Percentiles rank a stretch among this genome's conserved stretches.
phyloP scores from a whole-genome alignment of 345 rosid species.

The Populus nigra region DNA sequence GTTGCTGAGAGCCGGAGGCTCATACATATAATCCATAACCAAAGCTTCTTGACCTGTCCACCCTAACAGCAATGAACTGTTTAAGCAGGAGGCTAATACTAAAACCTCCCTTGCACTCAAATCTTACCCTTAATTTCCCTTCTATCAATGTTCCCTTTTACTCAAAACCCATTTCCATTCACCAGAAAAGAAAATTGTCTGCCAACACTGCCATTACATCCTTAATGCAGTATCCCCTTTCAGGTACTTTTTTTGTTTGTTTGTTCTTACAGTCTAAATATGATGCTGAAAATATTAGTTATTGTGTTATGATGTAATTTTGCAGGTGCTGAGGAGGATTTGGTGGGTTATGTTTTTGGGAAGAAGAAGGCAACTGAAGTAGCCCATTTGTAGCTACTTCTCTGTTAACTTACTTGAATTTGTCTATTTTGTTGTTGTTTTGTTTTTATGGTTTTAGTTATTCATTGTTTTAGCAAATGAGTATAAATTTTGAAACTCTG shows the following conservation, averaged over 20 bases:
- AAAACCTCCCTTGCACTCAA: no score
- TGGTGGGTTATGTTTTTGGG: conserved; percentile 73
- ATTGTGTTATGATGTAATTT: conserved; percentile 8
- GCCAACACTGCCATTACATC: conserved; percentile 6
- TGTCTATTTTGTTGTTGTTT: background rate
- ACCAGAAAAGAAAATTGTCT: conserved; percentile 8
- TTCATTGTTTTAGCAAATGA: background rate
- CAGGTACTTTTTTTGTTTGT: conserved; percentile 32
- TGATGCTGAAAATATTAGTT: no score
- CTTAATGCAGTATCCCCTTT: conserved; percentile 33
- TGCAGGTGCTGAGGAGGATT: conserved; percentile 62
- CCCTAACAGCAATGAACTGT: background rate
- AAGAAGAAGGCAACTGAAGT: conserved; percentile 87
- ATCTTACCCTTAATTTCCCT: background rate
- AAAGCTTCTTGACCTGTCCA: no score
- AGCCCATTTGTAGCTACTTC: conserved; percentile 74
- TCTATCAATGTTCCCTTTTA: background rate
- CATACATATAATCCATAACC: no score
- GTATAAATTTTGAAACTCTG: no score
- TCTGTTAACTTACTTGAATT: background rate
- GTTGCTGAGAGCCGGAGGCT: no score
- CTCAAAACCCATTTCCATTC: conserved; percentile 17
- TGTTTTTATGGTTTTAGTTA: background rate
- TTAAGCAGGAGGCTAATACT: background rate
- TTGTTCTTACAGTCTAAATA: background rate